Percentiles rank a stretch among this genome's conserved stretches.
Conservation (phyloP, 1,139 yeast genomes). For the Geotrichum europaeum region DNA sequence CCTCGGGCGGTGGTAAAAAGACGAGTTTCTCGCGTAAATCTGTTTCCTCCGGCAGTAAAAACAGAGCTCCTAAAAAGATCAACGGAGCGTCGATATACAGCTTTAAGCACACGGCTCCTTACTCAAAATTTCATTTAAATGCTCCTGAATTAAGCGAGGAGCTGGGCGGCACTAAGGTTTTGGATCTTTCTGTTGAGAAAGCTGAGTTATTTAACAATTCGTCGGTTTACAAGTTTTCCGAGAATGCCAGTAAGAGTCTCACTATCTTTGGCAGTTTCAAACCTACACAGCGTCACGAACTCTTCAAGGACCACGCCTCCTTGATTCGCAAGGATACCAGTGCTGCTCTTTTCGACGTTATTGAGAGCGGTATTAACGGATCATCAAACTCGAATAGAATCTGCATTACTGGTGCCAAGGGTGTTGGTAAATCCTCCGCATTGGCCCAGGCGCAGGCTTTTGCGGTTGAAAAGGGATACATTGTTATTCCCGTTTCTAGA, state of each 20-base stretch:
- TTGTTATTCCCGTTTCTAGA: slow-evolving; percentile 62
- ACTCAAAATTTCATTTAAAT: slow-evolving; percentile 23
- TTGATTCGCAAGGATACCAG: slow-evolving; percentile 39
- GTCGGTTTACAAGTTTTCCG: slow-evolving; percentile 24
- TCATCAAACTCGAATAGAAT: slow-evolving; percentile 45
- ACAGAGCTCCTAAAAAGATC: slow-evolving; percentile 29
- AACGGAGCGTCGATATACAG: slow-evolving; percentile 26
- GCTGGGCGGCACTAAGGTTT: slow-evolving; percentile 15
- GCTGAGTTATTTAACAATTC: slow-evolving; percentile 13
- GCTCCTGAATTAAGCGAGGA: slow-evolving; percentile 26
- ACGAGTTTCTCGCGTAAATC: slow-evolving; percentile 10
- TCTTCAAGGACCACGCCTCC: slow-evolving; percentile 43
- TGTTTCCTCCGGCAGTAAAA: slow-evolving; percentile 1
- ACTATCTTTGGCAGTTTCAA: slow-evolving; percentile 42
- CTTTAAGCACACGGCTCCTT: slow-evolving; percentile 29
- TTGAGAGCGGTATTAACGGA: slow-evolving; percentile 24
- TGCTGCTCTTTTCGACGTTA: slow-evolving; percentile 29
- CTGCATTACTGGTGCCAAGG: slow-evolving; percentile 63
- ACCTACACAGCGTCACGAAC: slow-evolving; percentile 48
- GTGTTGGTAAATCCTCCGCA: slow-evolving; percentile 74
- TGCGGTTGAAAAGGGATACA: slow-evolving; percentile 44
- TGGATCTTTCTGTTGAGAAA: slow-evolving; percentile 1
- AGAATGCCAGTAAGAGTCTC: slow-evolving; percentile 28
- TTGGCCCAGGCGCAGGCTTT: slow-evolving; percentile 67
- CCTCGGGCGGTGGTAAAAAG: slow-evolving; percentile 3